phyloP scores from a whole-genome alignment of 2,329 filamentous ascomycete genomes.

The Xylariaceae sp. region DNA sequence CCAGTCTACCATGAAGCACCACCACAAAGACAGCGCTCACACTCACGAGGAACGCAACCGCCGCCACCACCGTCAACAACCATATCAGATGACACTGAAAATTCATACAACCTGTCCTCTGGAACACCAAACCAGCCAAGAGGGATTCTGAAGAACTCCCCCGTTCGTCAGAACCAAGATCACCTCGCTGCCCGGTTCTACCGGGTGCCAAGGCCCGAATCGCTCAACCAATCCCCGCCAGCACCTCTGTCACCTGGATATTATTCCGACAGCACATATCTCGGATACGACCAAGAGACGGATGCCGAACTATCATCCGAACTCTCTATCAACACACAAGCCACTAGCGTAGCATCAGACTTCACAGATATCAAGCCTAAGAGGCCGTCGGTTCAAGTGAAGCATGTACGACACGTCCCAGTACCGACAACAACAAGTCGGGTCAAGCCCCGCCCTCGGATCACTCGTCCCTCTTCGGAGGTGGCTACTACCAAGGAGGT shows the following conservation, averaged over 20 bases:
- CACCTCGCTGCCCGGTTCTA: slow-evolving; percentile 30
- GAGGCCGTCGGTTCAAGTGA: slow-evolving; percentile 23
- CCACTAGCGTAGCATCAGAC: slow-evolving; percentile 36
- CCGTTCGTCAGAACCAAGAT: slow-evolving; percentile 18
- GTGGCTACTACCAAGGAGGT: slow-evolving; percentile 18
- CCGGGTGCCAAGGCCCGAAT: slow-evolving; percentile 21
- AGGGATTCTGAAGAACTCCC: slow-evolving; percentile 29
- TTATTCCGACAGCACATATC: slow-evolving; percentile 26
- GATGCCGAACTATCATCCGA: slow-evolving; percentile 35
- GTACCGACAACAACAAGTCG: slow-evolving; percentile 18
- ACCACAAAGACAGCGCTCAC: slow-evolving; percentile 14
- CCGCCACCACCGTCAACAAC: slow-evolving; percentile 17
- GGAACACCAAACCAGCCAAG: slow-evolving; percentile 20
- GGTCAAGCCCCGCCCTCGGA: slow-evolving; percentile 25
- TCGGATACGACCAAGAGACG: slow-evolving; percentile 33
- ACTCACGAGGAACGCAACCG: too few species aligned
- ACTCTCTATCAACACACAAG: slow-evolving; percentile 36
- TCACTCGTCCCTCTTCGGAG: slow-evolving; percentile 22
- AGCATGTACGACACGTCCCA: slow-evolving; percentile 28
- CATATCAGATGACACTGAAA: slow-evolving; percentile 25
- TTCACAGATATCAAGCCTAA: slow-evolving; percentile 18
- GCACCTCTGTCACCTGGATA: slow-evolving; percentile 23
- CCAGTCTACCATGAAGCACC: slow-evolving; percentile 22
- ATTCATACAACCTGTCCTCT: slow-evolving; percentile 20
- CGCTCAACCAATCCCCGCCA: slow-evolving; percentile 8